Base-by-base conservation (phyloP, 2,329 filamentous ascomycete species). In the Aspergillus neoniger region DNA sequence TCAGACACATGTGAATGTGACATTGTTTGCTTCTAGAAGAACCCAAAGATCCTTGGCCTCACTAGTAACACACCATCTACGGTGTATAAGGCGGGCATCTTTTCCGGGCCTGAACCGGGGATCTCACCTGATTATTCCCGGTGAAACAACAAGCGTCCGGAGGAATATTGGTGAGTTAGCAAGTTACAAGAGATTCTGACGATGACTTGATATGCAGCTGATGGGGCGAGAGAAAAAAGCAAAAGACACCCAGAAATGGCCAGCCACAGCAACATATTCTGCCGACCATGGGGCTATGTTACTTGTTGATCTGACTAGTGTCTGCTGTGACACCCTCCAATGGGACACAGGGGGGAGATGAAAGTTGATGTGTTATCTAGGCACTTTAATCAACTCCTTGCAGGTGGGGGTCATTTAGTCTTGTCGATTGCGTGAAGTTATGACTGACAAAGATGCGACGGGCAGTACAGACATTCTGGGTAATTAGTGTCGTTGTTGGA, bases 151-250 rank as follows among this genome's bases (percentile, higher is more conserved):
- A 12, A 36, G 32, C 4, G 5, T 15, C 32, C 32, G 32, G 32
- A 36, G 32, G 32, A 36, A 36, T 36, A 36, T 6, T 36, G 32
- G 32, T 36, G 10, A 36, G 32, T 36, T 36, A 14, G 12, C 32
- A 36, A 36, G 32, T 36, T 36, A 36, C 44, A 25, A 5, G 15
- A 23, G 52, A 30, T 14, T 15, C 9, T 5, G 38, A 15, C 19
- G 38, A 55, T 55, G 52, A 55, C 52, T 30, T 38, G 10, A 55
- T 44, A 36, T 55, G 52, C 52, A 55, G 52, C 25, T 32, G 38
- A 19, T 23, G 5, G 32, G 32, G 32, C 32, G 32, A 36, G 4
- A 36, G 12, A 4, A 43, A 54, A 54, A 39, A 43, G 23, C 36
- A 54, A 54, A 25, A 21, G 36, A 23, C 21, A 15, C 5, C 44